Evolutionary conservation across 208 protist genomes (phyloP).

Genomic region (Naegleria lovaniensis): DNA sequence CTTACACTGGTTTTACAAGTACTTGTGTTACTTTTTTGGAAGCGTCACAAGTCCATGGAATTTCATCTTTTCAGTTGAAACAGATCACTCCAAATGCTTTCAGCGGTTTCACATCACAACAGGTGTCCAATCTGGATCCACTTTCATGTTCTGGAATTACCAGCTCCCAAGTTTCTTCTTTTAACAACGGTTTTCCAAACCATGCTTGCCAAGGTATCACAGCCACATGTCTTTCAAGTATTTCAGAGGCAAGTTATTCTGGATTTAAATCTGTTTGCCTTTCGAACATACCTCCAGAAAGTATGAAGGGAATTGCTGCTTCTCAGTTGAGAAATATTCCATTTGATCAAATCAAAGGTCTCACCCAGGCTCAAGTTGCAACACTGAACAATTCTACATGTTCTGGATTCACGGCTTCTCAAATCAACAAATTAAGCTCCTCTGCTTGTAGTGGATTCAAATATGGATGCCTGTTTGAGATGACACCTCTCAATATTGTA

Average conservation of each 20-base stretch:
- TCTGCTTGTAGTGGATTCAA: background rate
- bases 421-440: background rate
- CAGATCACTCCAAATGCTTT: background rate
- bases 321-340: background rate
- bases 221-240: background rate
- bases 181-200: background rate
- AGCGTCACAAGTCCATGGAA: background rate
- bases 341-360: background rate
- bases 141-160: background rate
- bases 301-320: background rate
- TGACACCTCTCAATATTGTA: background rate
- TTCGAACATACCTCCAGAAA: background rate
- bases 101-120: background rate
- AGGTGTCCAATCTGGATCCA: background rate
- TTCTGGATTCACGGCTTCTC: background rate
- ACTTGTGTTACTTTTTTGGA: background rate
- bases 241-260: background rate
- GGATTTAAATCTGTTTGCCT: background rate
- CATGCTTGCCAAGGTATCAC: background rate
- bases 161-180: background rate
- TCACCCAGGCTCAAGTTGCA: background rate
- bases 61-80: background rate
- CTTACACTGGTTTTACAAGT: background rate
- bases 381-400: background rate
- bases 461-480: background rate